These are phyloP conservation scores for Aspergillus terreus DNA, from an alignment of 2,329 filamentous ascomycete species.

Conservation along the genomic window DNA sequence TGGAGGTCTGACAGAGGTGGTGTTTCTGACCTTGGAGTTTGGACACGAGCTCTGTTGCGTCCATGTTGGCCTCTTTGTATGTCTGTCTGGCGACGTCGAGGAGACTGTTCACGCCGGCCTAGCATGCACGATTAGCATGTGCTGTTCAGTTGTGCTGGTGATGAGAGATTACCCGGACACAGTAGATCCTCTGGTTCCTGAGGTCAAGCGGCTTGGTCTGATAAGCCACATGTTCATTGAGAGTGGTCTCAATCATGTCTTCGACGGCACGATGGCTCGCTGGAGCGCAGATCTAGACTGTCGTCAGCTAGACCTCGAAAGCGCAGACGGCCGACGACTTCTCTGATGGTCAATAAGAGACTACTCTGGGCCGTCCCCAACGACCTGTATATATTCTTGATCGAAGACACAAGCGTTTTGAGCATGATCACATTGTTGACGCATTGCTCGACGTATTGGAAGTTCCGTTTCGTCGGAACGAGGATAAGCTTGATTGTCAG, in stretches of 20 bases:
- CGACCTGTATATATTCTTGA: slow-evolving; percentile 65
- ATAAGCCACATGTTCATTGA: slow-evolving; percentile 79
- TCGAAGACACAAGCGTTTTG: slow-evolving; percentile 71
- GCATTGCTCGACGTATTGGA: slow-evolving; percentile 71
- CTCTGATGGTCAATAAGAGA: slow-evolving; percentile 64
- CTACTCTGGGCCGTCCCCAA: slow-evolving; percentile 61
- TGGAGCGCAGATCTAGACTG: slow-evolving; percentile 58
- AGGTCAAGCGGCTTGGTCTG: slow-evolving; percentile 77
- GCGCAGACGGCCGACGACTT: slow-evolving; percentile 35
- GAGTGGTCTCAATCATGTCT: slow-evolving; percentile 61
- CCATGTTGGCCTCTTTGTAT: slow-evolving; percentile 82
- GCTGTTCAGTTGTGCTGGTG: not conserved
- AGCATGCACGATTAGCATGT: slow-evolving; percentile 15
- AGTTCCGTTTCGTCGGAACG: slow-evolving; percentile 62
- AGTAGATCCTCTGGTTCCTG: slow-evolving; percentile 85
- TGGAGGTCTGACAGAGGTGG: not conserved
- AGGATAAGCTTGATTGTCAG: slow-evolving; percentile 63
- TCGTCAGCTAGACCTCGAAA: slow-evolving; percentile 5
- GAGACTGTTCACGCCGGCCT: slow-evolving; percentile 77
- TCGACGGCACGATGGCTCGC: slow-evolving; percentile 60
- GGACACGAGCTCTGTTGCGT: slow-evolving; percentile 68
- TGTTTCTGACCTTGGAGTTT: slow-evolving; percentile 58
- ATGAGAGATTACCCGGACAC: slow-evolving; percentile 63
- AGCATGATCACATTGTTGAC: slow-evolving; percentile 84
- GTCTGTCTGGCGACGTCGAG: slow-evolving; percentile 85